phyloP scores from a whole-genome alignment of 2,329 filamentous ascomycete species.

The Bipolaris bicolor region DNA sequence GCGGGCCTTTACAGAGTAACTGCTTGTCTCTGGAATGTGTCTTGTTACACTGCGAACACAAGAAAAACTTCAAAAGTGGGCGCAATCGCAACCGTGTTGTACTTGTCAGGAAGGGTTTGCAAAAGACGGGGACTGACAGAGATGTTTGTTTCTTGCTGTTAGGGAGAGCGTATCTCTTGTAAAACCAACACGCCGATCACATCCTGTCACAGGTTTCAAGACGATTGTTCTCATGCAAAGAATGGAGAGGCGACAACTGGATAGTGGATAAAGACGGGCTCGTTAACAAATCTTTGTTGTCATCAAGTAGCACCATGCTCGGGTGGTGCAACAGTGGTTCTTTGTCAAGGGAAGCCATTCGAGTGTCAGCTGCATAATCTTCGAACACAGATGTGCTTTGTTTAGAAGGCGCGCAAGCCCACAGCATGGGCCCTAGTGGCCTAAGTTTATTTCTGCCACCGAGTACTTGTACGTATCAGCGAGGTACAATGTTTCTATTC shows the following conservation, averaged over 20 bases:
- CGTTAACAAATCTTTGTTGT: constrained; percentile 10
- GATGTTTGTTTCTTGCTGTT: background rate
- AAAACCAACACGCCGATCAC: background rate
- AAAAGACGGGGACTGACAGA: background rate
- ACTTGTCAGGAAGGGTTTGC: background rate
- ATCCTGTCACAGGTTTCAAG: background rate
- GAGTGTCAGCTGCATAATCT: background rate
- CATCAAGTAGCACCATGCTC: background rate
- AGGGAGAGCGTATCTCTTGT: background rate
- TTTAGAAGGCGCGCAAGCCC: background rate
- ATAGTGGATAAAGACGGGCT: constrained; percentile 5
- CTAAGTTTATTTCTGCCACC: background rate
- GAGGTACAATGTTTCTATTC: background rate
- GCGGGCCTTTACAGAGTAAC: background rate
- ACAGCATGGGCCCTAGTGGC: background rate
- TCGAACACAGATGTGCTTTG: constrained; percentile 7
- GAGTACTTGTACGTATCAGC: background rate
- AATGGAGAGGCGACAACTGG: background rate
- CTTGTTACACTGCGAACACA: background rate
- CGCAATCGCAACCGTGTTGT: background rate
- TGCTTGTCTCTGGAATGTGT: background rate
- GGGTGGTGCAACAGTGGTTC: background rate
- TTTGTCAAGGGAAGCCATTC: constrained; percentile 5
- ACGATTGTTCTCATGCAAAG: constrained; percentile 6
- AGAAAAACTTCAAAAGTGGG: background rate